These are phyloP conservation scores for Nicotiana rustica DNA, from an alignment of 305 asterid species.

Conservation along the genomic window DNA sequence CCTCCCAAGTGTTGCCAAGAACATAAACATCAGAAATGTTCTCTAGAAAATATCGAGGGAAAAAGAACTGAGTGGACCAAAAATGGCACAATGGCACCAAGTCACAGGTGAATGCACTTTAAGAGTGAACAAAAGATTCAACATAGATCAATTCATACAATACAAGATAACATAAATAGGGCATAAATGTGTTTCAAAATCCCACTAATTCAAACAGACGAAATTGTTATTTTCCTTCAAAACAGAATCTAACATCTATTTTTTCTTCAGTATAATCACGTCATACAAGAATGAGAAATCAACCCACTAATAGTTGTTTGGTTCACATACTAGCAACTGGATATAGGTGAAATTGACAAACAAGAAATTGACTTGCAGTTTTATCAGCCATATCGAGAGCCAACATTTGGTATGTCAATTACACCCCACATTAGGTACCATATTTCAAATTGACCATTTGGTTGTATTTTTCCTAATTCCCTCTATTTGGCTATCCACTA, in stretches of 20 bases:
- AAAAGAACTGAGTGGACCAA: neutral
- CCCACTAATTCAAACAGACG: neutral
- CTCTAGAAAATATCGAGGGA: neutral
- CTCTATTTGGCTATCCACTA: neutral
- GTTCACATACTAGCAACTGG: neutral
- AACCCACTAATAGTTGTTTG: neutral
- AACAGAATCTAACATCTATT: neutral
- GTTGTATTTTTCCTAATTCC: neutral
- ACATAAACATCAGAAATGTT: neutral
- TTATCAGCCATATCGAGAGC: neutral
- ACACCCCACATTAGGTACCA: neutral
- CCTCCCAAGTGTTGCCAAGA: neutral
- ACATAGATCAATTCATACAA: neutral
- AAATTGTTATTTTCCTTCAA: neutral
- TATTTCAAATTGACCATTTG: conserved; percentile 8
- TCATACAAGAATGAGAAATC: neutral
- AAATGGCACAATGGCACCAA: neutral
- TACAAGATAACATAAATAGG: neutral
- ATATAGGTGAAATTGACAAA: neutral
- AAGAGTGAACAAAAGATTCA: neutral
- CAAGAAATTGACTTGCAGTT: neutral
- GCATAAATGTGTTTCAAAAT: neutral
- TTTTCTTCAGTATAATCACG: neutral
- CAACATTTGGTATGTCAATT: conserved; percentile 17
- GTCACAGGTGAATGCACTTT: conserved; percentile 2